Base-by-base conservation (phyloP, 2,329 filamentous ascomycete genomes). In the Albifimbria verrucaria region DNA sequence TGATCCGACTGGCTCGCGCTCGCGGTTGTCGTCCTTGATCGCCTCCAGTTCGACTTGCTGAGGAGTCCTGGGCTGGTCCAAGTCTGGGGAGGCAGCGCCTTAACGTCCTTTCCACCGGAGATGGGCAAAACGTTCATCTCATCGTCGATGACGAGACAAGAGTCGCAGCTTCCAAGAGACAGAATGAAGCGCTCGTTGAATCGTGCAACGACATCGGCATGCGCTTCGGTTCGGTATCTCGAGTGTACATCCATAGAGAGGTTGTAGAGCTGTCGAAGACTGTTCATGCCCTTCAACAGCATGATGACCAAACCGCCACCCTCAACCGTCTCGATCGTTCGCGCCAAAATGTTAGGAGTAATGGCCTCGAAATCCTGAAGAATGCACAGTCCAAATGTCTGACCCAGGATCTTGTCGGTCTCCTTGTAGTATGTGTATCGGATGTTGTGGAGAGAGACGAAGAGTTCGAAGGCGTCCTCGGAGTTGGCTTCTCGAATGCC, bases 371-470 rank as follows among this genome's bases (percentile, higher is more conserved):
- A 99, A 68, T 99, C 94, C 72, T 99, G 94, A 62, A 99, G 76
- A 59, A 99, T 96, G 70, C 92, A 97, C 90, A 97, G 97, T 68
- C 93, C 93, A 68, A 94, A 99, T 43, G 94, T 99, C 71, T 97
- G 96, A 69, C 94, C 94, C 52, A 97, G 75, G 67, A 99, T 97
- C 79, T 97, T 97, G 66, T 99, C 94, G 24, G 94, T 97, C 77
- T 99, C 94, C 75, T 99, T 99, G 79, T 99, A 99, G 80, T 96
- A 99, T 53, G 94, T 91, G 82, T 99, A 99, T 72, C 94, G 89
- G 69, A 99, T 96, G 72, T 97, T 92, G 76, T 97, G 90, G 53
- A 96, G 86, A 54, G 92, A 94, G 63, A 97, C 88, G 74, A 97
- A 99, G 51, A 97, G 83, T 75, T 99, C 94, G 77, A 99, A 99